Evolutionary conservation across 2,329 filamentous ascomycete species (phyloP), one percentile per base, ranked within the genome.

Genomic region (Fusarium multiceps): DNA sequence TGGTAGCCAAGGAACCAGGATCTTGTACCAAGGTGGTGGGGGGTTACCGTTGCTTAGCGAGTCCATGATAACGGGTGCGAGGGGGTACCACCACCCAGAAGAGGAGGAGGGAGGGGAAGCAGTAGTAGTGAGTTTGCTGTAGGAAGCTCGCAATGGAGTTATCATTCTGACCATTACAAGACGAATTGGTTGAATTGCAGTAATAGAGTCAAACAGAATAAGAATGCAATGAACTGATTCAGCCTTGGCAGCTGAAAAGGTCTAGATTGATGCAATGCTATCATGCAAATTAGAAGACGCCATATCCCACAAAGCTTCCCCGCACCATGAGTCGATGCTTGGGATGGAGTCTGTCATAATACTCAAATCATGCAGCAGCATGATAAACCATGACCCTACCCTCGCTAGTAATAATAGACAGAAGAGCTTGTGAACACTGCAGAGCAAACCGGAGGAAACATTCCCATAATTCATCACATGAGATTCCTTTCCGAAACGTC

Each of bases 291-390:
- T 13, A 60, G 51, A 57, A 21, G 32, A 57, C 21, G 27, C 51
- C 41, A 42, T 50, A 46, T 43, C 18, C 28, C 23, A 42, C 28
- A 34, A n/a, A 66, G 55, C 61, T 66, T 61, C 62, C 62, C 56
- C 49, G 62, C 62, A 51, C 61, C 43, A 63, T 46, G 61, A 59
- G 60, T 48, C 53, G 51, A 47, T 67, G 55, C 47, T 45, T 30
- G 21, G 56, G 42, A 25, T 47, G 37, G 34, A 41, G 48, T 55
- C 34, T 62, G 57, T 70, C 68, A 72, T 72, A 32, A 70, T 72
- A 32, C 61, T 70, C 64, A 72, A 60, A 59, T 70, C 71, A 67
- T 73, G 54, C 41, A 55, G 61, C 68, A 68, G 69, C 70, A 54
- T 14, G 12, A 48, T 47, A 30, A 48, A 16, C 41, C 34, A 59